Evolutionary conservation across 192 early-diverging fungal species (phyloP).

Genomic region (Piromyces sp.): DNA sequence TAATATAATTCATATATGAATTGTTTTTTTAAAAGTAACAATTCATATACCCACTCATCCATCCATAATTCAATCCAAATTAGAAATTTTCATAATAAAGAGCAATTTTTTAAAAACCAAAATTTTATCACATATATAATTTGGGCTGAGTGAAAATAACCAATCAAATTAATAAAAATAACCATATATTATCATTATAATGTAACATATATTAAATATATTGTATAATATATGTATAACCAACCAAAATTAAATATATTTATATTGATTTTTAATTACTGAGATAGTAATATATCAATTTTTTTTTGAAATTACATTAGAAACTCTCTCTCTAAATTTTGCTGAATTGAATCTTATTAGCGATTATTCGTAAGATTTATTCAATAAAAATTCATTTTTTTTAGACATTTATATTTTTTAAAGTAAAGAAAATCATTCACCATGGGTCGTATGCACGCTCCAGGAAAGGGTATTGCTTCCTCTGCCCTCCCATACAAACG

Average conservation of each 20-base stretch:
- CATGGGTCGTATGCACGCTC: constrained; percentile 92
- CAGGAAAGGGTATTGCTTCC: constrained; percentile 87
- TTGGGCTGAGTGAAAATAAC: not conserved
- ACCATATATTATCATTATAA: not conserved
- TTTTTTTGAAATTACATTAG: not conserved
- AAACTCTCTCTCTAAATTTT: not conserved
- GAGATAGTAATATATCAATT: not conserved
- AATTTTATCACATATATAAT: not conserved
- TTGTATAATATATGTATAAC: not conserved
- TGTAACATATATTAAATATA: not conserved
- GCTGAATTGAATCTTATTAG: not conserved
- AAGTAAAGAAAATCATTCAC: constrained; percentile 18
- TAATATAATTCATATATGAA: too few relatives aligned
- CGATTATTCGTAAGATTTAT: not conserved
- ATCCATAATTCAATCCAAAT: too few relatives aligned
- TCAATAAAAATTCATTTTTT: not conserved
- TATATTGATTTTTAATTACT: not conserved
- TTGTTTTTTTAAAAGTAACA: too few relatives aligned
- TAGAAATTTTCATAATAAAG: too few relatives aligned
- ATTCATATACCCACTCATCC: too few relatives aligned
- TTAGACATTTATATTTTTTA: not conserved
- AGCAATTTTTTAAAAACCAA: not conserved
- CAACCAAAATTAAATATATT: not conserved
- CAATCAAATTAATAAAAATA: not conserved
- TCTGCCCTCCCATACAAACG: constrained; percentile 92